phyloP scores from a whole-genome alignment of 2,329 filamentous ascomycete genomes.

The Trichoderma koningiopsis region DNA sequence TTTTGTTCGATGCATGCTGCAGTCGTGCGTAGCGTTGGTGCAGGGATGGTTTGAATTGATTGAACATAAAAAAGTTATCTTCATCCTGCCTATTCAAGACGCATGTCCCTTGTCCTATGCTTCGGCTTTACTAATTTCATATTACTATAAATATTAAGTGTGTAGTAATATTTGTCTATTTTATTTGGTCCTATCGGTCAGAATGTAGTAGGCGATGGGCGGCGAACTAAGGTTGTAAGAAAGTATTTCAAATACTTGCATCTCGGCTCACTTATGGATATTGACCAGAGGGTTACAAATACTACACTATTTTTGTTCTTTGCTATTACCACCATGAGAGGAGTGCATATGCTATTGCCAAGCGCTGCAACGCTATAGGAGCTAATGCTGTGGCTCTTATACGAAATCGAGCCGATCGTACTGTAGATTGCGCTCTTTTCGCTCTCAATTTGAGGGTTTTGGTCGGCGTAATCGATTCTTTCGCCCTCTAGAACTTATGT shows the following conservation, averaged over 20 bases:
- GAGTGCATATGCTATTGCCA: neutral
- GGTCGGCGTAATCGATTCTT: neutral
- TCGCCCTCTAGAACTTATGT: neutral
- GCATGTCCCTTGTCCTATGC: neutral
- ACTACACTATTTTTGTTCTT: neutral
- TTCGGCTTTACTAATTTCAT: neutral
- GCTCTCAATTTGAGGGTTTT: neutral
- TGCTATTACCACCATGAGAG: neutral
- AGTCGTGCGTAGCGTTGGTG: neutral
- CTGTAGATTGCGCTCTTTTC: neutral
- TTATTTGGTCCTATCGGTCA: neutral
- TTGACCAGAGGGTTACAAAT: neutral
- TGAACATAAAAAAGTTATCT: neutral
- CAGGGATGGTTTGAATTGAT: neutral
- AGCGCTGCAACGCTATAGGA: neutral
- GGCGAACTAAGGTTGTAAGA: neutral
- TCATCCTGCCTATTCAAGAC: neutral
- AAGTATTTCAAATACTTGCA: slow-evolving; percentile 22
- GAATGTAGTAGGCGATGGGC: neutral
- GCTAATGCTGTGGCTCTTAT: neutral
- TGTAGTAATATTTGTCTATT: neutral
- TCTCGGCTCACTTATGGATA: neutral
- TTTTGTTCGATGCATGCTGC: neutral
- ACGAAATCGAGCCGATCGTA: neutral
- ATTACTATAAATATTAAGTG: neutral